Percentiles rank a stretch among this genome's conserved stretches.
Evolutionary conservation across 2,329 filamentous ascomycete genomes (phyloP).

Genomic region (Hypomyces perniciosus): DNA sequence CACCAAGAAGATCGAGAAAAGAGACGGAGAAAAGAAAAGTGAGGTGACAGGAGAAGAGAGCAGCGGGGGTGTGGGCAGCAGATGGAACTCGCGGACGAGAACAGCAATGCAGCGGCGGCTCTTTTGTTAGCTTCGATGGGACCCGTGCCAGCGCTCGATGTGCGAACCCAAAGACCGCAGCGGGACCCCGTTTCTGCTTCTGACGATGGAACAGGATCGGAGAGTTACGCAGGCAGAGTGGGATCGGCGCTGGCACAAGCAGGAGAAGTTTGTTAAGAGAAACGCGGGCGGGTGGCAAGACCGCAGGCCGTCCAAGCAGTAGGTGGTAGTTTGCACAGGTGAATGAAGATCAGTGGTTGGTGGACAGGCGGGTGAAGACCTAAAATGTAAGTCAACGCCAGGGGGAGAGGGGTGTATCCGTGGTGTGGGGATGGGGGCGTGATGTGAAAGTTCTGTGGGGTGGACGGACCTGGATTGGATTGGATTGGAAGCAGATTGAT

Average conservation of each 20-base stretch:
- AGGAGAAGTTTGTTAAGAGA: constrained; percentile 10
- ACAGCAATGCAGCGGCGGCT: constrained; percentile 16
- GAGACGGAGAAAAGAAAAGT: constrained; percentile 11
- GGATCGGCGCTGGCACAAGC: constrained; percentile 6
- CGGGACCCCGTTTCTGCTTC: constrained; percentile 1
- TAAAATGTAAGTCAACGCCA: constrained; percentile 11
- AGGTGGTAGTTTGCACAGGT: constrained; percentile 3
- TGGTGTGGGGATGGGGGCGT: constrained; percentile 11
- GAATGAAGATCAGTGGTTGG: constrained; percentile 7
- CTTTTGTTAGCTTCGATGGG: constrained; percentile 21
- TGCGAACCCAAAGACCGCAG: constrained; percentile 4
- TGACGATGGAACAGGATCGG: background rate
- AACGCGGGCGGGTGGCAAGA: constrained; percentile 12
- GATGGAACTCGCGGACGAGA: constrained; percentile 1
- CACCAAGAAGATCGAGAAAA: constrained; percentile 15
- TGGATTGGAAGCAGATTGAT: background rate
- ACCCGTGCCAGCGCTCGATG: constrained; percentile 12
- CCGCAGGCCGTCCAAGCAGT: background rate
- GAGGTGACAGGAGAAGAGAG: constrained; percentile 10
- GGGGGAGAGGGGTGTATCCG: constrained; percentile 6
- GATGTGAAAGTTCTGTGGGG: background rate
- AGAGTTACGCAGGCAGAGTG: constrained; percentile 7
- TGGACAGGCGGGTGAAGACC: constrained; percentile 2
- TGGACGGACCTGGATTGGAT: background rate
- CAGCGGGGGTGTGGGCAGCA: constrained; percentile 9